Conservation (phyloP, 768 basidiomycete species). For the Lactarius hatsudake region DNA sequence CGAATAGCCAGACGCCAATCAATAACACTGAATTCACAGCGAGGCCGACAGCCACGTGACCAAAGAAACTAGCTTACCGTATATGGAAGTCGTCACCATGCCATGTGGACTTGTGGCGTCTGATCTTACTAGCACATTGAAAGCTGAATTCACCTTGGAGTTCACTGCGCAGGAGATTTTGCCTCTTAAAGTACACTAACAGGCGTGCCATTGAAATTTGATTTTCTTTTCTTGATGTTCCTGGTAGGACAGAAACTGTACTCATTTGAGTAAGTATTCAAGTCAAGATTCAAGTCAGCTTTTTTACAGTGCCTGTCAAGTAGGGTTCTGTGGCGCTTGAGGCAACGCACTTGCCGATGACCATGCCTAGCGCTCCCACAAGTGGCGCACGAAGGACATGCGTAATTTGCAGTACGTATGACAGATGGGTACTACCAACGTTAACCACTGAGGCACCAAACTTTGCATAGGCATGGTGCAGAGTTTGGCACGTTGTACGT, state of each 20-base stretch:
- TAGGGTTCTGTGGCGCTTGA: background rate
- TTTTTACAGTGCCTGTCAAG: background rate
- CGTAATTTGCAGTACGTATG: background rate
- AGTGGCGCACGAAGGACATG: background rate
- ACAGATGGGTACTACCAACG: too few species aligned
- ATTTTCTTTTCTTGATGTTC: background rate
- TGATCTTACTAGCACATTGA: background rate
- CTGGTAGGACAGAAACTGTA: background rate
- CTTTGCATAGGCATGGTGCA: background rate
- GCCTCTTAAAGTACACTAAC: background rate
- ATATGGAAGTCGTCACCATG: background rate
- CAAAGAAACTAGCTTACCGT: too few species aligned
- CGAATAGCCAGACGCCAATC: background rate
- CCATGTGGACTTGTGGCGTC: background rate
- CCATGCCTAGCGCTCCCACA: background rate
- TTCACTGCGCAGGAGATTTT: background rate
- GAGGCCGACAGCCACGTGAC: background rate
- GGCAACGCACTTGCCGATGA: background rate
- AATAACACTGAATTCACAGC: too few species aligned
- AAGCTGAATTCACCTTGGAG: too few species aligned
- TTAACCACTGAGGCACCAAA: background rate
- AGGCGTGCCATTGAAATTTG: background rate
- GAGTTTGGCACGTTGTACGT: background rate
- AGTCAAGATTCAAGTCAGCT: background rate
- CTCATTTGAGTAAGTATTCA: background rate